Evolutionary conservation across 2,329 filamentous ascomycete genomes (phyloP).

Genomic region (Fusarium protoensiforme): DNA sequence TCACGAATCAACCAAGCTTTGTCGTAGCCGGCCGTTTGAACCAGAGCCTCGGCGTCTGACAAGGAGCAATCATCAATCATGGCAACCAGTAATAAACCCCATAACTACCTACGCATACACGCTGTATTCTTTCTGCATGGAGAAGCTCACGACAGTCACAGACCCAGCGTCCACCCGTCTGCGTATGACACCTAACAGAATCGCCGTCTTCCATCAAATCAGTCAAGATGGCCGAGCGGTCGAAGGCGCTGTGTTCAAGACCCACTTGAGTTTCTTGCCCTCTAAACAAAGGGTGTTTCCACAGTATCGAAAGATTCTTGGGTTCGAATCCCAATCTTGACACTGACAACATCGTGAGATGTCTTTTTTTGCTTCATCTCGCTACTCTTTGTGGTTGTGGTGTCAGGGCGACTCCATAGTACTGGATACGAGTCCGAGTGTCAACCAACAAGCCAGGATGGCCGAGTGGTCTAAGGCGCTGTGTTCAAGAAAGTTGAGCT

Average conservation of each 20-base stretch:
- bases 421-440: not conserved
- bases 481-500: not conserved
- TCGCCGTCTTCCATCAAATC: not conserved
- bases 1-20: not conserved
- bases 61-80: not conserved
- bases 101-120: not conserved
- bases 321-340: not conserved
- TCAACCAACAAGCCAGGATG: not conserved
- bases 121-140: too few relatives aligned
- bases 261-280: not conserved
- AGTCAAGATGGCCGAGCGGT: not conserved
- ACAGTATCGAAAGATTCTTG: not conserved
- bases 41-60: not conserved
- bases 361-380: not conserved
- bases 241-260: not conserved
- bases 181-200: not conserved
- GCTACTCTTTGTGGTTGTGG: not conserved
- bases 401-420: rapidly evolving
- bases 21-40: not conserved
- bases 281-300: not conserved
- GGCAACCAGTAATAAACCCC: not conserved
- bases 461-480: not conserved
- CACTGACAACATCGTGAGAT: not conserved
- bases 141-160: not conserved
- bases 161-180: not conserved